Percentiles rank a stretch among this genome's conserved stretches.
Evolutionary conservation across 2,329 filamentous ascomycete species (phyloP).

Genomic region (Penicillium verrucosum): DNA sequence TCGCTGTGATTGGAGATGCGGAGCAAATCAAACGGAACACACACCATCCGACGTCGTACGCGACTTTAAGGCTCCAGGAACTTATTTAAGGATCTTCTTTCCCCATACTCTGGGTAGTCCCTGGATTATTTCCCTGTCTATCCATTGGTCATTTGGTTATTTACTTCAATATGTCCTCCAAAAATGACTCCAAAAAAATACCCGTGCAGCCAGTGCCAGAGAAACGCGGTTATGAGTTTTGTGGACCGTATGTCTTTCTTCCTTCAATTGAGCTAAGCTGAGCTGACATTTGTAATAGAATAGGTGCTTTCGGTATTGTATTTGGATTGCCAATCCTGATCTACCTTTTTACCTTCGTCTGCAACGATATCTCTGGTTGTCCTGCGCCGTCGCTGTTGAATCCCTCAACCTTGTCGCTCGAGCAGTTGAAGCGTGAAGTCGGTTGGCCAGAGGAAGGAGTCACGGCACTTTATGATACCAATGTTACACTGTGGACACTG

Average conservation of each 20-base stretch:
- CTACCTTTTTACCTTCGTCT: constrained; percentile 77
- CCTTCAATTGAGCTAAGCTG: constrained; percentile 7
- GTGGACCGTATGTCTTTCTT: constrained; percentile 42
- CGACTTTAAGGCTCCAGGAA: background rate
- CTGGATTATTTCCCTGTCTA: constrained; percentile 2
- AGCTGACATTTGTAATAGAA: constrained; percentile 46
- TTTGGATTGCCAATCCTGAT: constrained; percentile 76
- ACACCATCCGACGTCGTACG: constrained; percentile 22
- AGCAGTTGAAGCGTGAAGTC: constrained; percentile 72
- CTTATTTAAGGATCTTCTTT: constrained; percentile 10
- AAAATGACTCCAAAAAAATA: constrained; percentile 29
- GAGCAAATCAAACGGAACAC: constrained; percentile 14
- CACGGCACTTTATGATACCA: constrained; percentile 65
- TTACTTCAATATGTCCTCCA: constrained; percentile 30
- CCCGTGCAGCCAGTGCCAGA: constrained; percentile 38
- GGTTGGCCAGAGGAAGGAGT: constrained; percentile 76
- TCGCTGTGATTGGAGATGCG: constrained; percentile 14
- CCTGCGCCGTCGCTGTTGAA: constrained; percentile 76
- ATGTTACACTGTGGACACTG: constrained; percentile 66
- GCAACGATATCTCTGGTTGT: constrained; percentile 90
- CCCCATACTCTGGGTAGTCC: background rate
- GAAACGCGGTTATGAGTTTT: constrained; percentile 48
- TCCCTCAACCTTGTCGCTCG: constrained; percentile 67
- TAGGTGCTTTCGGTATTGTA: constrained; percentile 73
- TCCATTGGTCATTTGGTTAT: background rate